These are phyloP conservation scores for Beauveria rudraprayagi DNA, from an alignment of 2,329 filamentous ascomycete genomes.

Conservation along the genomic window DNA sequence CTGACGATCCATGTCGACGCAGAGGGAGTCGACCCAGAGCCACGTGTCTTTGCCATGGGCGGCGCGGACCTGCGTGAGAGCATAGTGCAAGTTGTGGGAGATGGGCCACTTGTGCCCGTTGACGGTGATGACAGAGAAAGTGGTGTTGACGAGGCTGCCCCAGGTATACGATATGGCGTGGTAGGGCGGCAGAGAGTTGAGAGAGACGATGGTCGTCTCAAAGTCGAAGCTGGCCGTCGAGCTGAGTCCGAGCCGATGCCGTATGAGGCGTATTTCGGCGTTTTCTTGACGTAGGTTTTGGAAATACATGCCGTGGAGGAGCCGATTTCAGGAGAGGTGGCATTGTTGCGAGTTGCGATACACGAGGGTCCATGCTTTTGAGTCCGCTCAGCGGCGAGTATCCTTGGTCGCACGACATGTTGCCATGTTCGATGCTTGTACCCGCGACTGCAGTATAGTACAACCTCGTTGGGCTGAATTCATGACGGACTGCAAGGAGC, in stretches of 20 bases:
- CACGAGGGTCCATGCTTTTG: background rate
- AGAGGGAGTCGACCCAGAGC: slow-evolving; percentile 2
- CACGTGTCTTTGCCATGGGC: background rate
- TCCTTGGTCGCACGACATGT: background rate
- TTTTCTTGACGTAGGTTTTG: background rate
- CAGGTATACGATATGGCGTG: background rate
- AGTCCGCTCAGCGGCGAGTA: background rate
- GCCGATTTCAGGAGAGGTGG: background rate
- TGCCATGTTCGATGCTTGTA: background rate
- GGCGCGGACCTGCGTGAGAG: background rate
- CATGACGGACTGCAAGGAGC: background rate
- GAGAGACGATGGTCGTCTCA: background rate
- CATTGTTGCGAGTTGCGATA: background rate
- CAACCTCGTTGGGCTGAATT: background rate
- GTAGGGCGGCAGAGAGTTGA: background rate
- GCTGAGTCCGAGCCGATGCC: background rate
- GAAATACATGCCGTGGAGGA: background rate
- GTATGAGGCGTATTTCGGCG: background rate
- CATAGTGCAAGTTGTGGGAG: background rate
- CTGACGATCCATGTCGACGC: background rate
- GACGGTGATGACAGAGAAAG: background rate
- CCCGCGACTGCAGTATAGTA: background rate
- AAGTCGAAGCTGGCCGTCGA: background rate
- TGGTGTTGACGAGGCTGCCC: background rate
- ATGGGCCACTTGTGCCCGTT: background rate